A percentile compares a stretch with the other conserved stretches of the same genome.
Conservation (phyloP, 2,329 filamentous ascomycete genomes). For the Fusarium pseudoanthophilum region DNA sequence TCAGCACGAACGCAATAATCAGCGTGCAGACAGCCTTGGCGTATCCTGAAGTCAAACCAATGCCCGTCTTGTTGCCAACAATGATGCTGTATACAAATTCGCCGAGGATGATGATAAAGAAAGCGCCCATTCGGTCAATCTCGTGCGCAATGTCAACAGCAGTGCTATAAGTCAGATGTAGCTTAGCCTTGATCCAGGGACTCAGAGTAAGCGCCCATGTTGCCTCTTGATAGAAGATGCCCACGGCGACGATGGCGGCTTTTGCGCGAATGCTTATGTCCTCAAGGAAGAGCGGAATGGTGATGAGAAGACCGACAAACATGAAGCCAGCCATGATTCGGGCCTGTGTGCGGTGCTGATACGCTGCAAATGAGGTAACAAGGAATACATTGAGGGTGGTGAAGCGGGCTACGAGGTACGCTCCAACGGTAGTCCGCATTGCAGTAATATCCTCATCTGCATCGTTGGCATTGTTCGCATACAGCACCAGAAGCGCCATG, state of each 20-base stretch:
- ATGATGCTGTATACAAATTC: slow-evolving; percentile 62
- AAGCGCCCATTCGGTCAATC: slow-evolving; percentile 61
- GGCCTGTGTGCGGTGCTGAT: slow-evolving; percentile 59
- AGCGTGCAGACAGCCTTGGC: slow-evolving; percentile 60
- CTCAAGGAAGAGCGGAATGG: slow-evolving; percentile 57
- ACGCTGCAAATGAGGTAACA: slow-evolving; percentile 57
- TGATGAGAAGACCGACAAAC: slow-evolving; percentile 53
- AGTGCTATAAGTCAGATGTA: slow-evolving; percentile 57
- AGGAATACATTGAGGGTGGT: slow-evolving; percentile 54
- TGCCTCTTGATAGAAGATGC: slow-evolving; percentile 55
- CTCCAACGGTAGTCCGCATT: slow-evolving; percentile 57
- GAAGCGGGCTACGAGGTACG: slow-evolving; percentile 58
- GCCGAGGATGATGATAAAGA: slow-evolving; percentile 63
- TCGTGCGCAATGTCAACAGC: slow-evolving; percentile 62
- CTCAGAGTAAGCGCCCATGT: slow-evolving; percentile 58
- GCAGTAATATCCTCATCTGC: slow-evolving; percentile 57
- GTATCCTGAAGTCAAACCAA: slow-evolving; percentile 56
- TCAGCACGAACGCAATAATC: slow-evolving; percentile 61
- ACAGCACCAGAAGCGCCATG: slow-evolving; percentile 60
- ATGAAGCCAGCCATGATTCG: slow-evolving; percentile 57
- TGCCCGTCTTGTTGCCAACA: slow-evolving; percentile 58
- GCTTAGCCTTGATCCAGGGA: slow-evolving; percentile 55
- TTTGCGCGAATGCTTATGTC: slow-evolving; percentile 54
- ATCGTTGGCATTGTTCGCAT: slow-evolving; percentile 58
- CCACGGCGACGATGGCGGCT: slow-evolving; percentile 55